phyloP scores from a whole-genome alignment of 352 stramenopile genomes.

The Pythium aristosporum region DNA sequence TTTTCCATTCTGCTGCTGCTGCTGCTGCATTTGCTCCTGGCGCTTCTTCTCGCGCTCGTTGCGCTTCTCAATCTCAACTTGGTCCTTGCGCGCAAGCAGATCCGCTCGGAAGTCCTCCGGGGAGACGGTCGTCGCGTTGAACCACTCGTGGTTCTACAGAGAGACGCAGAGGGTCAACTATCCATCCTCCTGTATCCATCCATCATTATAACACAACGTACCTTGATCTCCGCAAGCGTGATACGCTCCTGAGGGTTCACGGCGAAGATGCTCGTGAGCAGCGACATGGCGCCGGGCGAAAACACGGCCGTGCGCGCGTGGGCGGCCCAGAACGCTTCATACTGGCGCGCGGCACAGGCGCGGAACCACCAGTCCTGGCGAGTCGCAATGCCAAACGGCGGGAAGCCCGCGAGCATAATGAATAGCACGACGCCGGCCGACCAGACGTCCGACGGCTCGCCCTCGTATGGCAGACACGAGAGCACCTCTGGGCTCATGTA shows the following conservation, averaged over 20 bases:
- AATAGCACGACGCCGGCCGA: constrained; percentile 92
- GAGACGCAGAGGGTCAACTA: neutral
- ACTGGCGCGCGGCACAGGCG: constrained; percentile 63
- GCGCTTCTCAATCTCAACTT: constrained; percentile 69
- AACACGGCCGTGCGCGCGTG: constrained; percentile 73
- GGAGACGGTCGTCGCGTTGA: constrained; percentile 45
- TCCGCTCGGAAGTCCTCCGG: constrained; percentile 48
- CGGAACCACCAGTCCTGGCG: constrained; percentile 91
- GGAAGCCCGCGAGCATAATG: constrained; percentile 92
- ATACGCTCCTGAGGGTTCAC: constrained; percentile 73
- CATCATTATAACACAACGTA: constrained; percentile 13
- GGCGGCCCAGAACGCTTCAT: constrained; percentile 79
- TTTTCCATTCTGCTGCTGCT: constrained; percentile 44
- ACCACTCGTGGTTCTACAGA: constrained; percentile 56
- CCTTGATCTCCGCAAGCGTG: constrained; percentile 78
- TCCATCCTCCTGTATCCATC: neutral
- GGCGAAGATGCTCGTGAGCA: constrained; percentile 71
- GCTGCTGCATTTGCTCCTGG: constrained; percentile 45
- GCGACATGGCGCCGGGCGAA: constrained; percentile 65
- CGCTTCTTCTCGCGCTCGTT: constrained; percentile 63
- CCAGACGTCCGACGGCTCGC: constrained; percentile 89
- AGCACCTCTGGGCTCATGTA: constrained; percentile 95
- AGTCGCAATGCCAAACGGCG: constrained; percentile 89
- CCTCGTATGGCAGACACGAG: constrained; percentile 80
- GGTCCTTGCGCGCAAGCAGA: constrained; percentile 56